Conservation (phyloP, 805 yeast species). For the Candida golubevii region DNA sequence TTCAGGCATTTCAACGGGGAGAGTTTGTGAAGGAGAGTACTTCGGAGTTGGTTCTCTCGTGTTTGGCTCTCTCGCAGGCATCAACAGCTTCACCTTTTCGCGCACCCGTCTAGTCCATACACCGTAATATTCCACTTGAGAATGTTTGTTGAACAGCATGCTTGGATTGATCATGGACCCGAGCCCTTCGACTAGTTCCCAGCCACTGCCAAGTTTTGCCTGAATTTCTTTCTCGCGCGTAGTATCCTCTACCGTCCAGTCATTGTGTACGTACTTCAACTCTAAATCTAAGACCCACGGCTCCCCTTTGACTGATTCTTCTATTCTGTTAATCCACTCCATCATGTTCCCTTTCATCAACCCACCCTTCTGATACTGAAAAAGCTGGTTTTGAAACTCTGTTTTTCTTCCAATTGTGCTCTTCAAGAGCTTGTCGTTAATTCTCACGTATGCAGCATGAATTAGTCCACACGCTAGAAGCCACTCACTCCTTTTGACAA, state of each 20-base stretch:
- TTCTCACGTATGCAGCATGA: conserved; percentile 51
- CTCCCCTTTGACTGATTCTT: conserved; percentile 50
- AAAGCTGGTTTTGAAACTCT: conserved; percentile 47
- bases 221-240: conserved; percentile 22
- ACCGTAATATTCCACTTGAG: conserved; percentile 29
- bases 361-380: conserved; percentile 51
- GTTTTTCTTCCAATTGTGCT: conserved; percentile 47
- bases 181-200: conserved; percentile 25
- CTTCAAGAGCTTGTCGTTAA: conserved; percentile 45
- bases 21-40: too few species aligned
- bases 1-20: too few species aligned
- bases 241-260: conserved; percentile 20
- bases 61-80: neutral
- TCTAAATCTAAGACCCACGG: conserved; percentile 61
- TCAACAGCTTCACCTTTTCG: conserved; percentile 5
- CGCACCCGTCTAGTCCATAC: conserved; percentile 26
- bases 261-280: conserved; percentile 36
- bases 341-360: conserved; percentile 45
- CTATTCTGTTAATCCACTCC: conserved; percentile 51
- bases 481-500: conserved; percentile 59
- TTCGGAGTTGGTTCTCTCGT: too few species aligned
- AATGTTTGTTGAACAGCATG: conserved; percentile 24
- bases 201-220: conserved; percentile 31
- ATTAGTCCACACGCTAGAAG: conserved; percentile 64
- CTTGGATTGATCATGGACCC: conserved; percentile 36